Base-by-base conservation (phyloP, 345 rosid species). In the Salix suchowensis region DNA sequence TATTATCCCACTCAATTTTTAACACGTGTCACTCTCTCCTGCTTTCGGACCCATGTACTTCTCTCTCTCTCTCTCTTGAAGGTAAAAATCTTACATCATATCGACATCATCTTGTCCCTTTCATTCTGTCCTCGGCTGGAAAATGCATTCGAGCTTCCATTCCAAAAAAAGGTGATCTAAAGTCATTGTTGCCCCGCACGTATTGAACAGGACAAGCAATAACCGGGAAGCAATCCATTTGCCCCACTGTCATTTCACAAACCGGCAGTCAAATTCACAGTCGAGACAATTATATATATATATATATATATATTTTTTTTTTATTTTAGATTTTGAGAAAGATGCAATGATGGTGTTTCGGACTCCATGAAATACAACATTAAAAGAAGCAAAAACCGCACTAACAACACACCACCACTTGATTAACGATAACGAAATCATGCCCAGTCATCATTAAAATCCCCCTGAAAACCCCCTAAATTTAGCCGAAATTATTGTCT, bases 191-290 rank as follows among this genome's bases (percentile, higher is more conserved):
- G 48, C 34, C 71, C 74, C 40, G 11, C 21, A 10, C 19, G 71
- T 5, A 13, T 26, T 2, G 28, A 48, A 1, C 0, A 69, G 5
- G 40, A 46, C 14, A 24, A 0, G 6, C 11, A 46, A 23, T 21
- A 4, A 39, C 40, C 2, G 40, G 12, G 16, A 5, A 0, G 21
- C 11, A 19, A 61, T n/a, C 4, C 5, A 40, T 8, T 74, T 78
- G 78, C 37, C 78, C 78, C 32, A 13, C 48, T 14, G 75, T 74
- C 78, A 46, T 62, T 74, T 62, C 65, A 55, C 28, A 21, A 4
- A 4, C 2, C 1, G 4, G 34, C 26, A 26, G 44, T 48, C 74
- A 62, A 48, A 24, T 36, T 79, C 65, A 50, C 62, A 40, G 71
- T 64, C 73, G 58, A 72, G 21, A 40, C 16, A 40, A 11, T 9